Percentiles rank a stretch among this genome's conserved stretches.
These are phyloP conservation scores for Hanseniaspora mollemarum DNA, from an alignment of 805 yeast species.

Conservation along the genomic window DNA sequence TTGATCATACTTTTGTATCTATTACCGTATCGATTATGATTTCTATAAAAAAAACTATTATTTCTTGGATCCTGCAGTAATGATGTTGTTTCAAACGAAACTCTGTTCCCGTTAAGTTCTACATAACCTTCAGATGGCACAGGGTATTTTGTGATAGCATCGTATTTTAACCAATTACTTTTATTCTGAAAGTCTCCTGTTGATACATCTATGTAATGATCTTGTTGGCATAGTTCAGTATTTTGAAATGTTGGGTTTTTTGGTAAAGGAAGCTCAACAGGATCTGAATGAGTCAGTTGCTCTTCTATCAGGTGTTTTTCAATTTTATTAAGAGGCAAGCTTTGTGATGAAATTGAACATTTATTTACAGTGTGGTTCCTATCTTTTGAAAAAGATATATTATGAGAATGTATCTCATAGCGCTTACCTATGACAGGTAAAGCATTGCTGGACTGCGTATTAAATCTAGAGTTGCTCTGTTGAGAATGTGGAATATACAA, in stretches of 20 bases:
- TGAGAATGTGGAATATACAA: neutral
- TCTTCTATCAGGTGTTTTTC: neutral
- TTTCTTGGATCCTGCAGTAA: neutral
- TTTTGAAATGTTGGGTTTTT: neutral
- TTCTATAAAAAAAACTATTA: neutral
- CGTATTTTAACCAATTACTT: neutral
- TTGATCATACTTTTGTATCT: slow-evolving; percentile 1
- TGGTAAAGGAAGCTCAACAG: neutral
- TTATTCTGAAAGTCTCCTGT: slow-evolving; percentile 3
- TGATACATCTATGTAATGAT: slow-evolving; percentile 5
- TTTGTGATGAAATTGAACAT: too few relatives aligned
- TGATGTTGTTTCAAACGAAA: neutral
- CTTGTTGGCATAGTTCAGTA: slow-evolving; percentile 8
- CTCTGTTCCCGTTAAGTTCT: neutral
- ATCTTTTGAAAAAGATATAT: neutral
- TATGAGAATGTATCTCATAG: too few relatives aligned
- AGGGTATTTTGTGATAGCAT: neutral
- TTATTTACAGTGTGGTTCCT: neutral
- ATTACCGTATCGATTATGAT: slow-evolving; percentile 1
- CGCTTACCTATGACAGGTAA: too few relatives aligned
- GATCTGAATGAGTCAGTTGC: neutral
- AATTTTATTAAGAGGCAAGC: too few relatives aligned
- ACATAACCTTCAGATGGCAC: neutral
- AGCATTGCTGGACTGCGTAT: too few relatives aligned
- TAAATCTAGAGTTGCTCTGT: neutral